These are phyloP conservation scores for Paraphoma sp. DNA, from an alignment of 2,329 filamentous ascomycete species.

Conservation along the genomic window DNA sequence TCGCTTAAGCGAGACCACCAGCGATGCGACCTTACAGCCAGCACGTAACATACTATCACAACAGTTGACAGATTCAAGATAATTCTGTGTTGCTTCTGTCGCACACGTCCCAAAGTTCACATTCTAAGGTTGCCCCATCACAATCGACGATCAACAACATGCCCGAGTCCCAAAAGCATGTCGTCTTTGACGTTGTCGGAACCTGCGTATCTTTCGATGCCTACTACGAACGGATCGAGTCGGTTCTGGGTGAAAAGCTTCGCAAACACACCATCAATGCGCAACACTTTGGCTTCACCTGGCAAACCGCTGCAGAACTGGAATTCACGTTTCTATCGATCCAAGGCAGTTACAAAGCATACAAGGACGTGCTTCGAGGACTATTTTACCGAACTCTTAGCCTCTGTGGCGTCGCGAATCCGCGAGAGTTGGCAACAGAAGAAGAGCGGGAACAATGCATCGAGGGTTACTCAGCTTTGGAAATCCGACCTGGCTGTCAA, in stretches of 20 bases:
- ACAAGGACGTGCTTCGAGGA: slow-evolving; percentile 12
- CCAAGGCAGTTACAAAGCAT: slow-evolving; percentile 11
- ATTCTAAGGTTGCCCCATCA: background rate
- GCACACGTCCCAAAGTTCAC: background rate
- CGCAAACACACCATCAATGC: slow-evolving; percentile 8
- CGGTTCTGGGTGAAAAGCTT: slow-evolving; percentile 11
- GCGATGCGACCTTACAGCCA: background rate
- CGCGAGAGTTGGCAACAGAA: slow-evolving; percentile 7
- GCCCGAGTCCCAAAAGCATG: slow-evolving; percentile 9
- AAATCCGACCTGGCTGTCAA: slow-evolving; percentile 6
- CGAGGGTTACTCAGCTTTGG: slow-evolving; percentile 11
- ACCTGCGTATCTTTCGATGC: slow-evolving; percentile 19
- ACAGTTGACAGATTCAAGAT: background rate
- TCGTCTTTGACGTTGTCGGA: slow-evolving; percentile 18
- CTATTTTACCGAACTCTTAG: slow-evolving; percentile 16
- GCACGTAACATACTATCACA: background rate
- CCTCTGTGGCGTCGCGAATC: slow-evolving; percentile 9
- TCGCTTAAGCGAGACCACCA: slow-evolving; percentile 2
- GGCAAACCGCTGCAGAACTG: slow-evolving; percentile 19
- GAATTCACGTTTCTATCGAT: slow-evolving; percentile 22
- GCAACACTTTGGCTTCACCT: slow-evolving; percentile 17
- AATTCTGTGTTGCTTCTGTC: background rate
- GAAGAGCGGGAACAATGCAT: slow-evolving; percentile 15
- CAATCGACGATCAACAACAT: background rate
- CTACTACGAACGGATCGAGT: slow-evolving; percentile 15